Percentiles rank a stretch among this genome's conserved stretches.
Conservation (phyloP, 1,284 basidiomycete species). For the Pholiota adiposa region DNA sequence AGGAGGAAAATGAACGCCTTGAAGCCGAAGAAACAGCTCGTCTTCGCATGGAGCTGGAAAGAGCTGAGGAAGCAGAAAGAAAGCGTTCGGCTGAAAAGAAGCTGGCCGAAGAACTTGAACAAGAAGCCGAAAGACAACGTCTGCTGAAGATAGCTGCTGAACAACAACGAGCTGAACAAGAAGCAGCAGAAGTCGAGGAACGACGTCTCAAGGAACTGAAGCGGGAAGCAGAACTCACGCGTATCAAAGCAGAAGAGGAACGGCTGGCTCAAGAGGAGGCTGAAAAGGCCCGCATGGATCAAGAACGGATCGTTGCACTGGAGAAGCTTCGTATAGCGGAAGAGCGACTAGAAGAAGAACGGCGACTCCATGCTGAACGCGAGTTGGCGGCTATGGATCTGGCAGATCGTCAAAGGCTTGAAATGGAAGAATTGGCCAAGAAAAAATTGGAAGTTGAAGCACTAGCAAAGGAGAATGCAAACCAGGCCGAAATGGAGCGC, state of each 20-base stretch:
- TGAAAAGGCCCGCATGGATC: slow-evolving; percentile 33
- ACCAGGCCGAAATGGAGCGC: slow-evolving; percentile 15
- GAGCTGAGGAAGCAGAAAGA: slow-evolving; percentile 32
- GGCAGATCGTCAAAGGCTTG: slow-evolving; percentile 23
- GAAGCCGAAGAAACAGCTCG: slow-evolving; percentile 40
- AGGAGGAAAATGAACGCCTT: slow-evolving; percentile 36
- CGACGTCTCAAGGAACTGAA: slow-evolving; percentile 31
- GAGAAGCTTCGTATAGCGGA: slow-evolving; percentile 39
- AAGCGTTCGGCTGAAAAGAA: slow-evolving; percentile 36
- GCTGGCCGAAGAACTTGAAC: slow-evolving; percentile 36
- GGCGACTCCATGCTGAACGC: slow-evolving; percentile 31
- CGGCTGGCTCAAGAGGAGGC: slow-evolving; percentile 34
- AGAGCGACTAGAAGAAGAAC: slow-evolving; percentile 39
- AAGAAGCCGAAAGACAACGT: slow-evolving; percentile 33
- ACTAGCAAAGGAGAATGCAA: slow-evolving; percentile 12
- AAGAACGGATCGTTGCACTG: slow-evolving; percentile 34
- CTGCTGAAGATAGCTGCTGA: slow-evolving; percentile 28
- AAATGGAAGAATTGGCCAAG: slow-evolving; percentile 19
- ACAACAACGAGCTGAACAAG: slow-evolving; percentile 27
- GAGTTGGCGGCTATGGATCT: slow-evolving; percentile 27
- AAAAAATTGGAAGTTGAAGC: slow-evolving; percentile 22
- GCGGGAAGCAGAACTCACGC: slow-evolving; percentile 34
- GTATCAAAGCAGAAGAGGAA: slow-evolving; percentile 33
- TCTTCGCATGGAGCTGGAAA: slow-evolving; percentile 38
- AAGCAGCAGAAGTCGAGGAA: slow-evolving; percentile 34